Evolutionary conservation across 2,329 filamentous ascomycete genomes (phyloP).

Genomic region (Curvularia sp.): DNA sequence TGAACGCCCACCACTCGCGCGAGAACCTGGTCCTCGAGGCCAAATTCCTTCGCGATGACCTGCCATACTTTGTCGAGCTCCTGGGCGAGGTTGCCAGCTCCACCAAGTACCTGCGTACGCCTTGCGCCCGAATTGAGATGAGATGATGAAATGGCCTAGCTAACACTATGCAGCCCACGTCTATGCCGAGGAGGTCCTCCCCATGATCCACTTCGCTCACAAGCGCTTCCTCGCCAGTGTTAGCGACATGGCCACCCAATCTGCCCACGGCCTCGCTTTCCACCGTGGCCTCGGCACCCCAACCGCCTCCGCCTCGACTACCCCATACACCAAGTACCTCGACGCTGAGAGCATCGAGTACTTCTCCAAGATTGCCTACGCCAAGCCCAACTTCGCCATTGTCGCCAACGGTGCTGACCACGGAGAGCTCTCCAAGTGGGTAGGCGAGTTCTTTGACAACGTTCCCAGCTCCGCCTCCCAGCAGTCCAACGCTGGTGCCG

Average conservation of each 20-base stretch:
- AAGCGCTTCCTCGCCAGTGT: constrained; percentile 69
- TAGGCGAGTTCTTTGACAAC: constrained; percentile 86
- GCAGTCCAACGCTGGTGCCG: constrained; percentile 60
- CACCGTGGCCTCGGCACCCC: constrained; percentile 88
- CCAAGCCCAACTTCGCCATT: constrained; percentile 88
- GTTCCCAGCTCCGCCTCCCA: constrained; percentile 60
- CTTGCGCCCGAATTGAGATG: constrained; percentile 24
- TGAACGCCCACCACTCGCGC: constrained; percentile 85
- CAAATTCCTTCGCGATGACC: constrained; percentile 92
- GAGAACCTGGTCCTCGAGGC: constrained; percentile 92
- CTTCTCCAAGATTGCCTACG: constrained; percentile 80
- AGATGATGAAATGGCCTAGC: constrained; percentile 10
- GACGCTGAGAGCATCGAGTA: constrained; percentile 75
- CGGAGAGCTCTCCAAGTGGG: constrained; percentile 82
- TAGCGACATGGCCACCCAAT: constrained; percentile 79
- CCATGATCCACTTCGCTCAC: constrained; percentile 79
- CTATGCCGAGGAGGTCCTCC: constrained; percentile 85
- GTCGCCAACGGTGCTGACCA: constrained; percentile 87
- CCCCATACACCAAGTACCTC: constrained; percentile 80
- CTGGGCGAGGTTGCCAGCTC: constrained; percentile 87
- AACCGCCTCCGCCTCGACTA: constrained; percentile 73
- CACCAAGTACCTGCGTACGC: constrained; percentile 78
- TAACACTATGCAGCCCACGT: constrained; percentile 71
- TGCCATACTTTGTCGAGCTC: constrained; percentile 97
- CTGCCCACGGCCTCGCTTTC: constrained; percentile 86